Conservation (phyloP, 2,329 filamentous ascomycete species). For the Uncinocarpus reesii region DNA sequence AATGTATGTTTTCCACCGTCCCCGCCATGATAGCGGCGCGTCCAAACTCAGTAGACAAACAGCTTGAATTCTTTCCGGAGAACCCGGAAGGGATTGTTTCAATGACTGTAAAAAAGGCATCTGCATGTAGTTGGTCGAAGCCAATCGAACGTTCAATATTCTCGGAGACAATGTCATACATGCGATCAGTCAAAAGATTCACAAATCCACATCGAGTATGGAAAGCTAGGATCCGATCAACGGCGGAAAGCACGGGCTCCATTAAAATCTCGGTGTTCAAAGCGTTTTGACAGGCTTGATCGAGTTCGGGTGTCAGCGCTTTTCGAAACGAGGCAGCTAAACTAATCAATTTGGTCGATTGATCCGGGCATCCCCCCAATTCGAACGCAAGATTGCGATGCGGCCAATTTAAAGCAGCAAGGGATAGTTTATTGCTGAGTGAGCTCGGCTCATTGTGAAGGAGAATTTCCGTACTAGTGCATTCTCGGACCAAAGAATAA, state of each 20-base stretch:
- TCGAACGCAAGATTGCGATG: conserved; percentile 36
- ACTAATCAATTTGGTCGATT: conserved; percentile 54
- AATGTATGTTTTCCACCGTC: conserved; percentile 64
- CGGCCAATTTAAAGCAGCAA: conserved; percentile 34
- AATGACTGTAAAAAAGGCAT: conserved; percentile 44
- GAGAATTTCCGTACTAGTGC: conserved; percentile 65
- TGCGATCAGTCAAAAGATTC: conserved; percentile 70
- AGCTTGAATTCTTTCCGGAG: conserved; percentile 33
- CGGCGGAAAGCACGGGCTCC: conserved; percentile 57
- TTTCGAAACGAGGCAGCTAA: conserved; percentile 62
- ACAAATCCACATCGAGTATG: conserved; percentile 70
- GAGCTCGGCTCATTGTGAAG: conserved; percentile 52
- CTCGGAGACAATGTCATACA: conserved; percentile 59
- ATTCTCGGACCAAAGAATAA: conserved; percentile 66
- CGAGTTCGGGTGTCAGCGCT: conserved; percentile 57
- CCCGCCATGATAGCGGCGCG: conserved; percentile 63
- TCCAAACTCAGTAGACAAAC: conserved; percentile 59
- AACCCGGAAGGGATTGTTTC: conserved; percentile 39
- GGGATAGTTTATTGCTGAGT: conserved; percentile 30
- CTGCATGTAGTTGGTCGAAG: conserved; percentile 39
- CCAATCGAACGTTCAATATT: conserved; percentile 56
- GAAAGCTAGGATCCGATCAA: conserved; percentile 65
- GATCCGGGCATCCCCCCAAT: conserved; percentile 45
- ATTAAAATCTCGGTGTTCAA: conserved; percentile 65
- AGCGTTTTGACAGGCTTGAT: conserved; percentile 56